These are phyloP conservation scores for Sarcodon sp. DNA, from an alignment of 768 basidiomycete species.

Conservation along the genomic window DNA sequence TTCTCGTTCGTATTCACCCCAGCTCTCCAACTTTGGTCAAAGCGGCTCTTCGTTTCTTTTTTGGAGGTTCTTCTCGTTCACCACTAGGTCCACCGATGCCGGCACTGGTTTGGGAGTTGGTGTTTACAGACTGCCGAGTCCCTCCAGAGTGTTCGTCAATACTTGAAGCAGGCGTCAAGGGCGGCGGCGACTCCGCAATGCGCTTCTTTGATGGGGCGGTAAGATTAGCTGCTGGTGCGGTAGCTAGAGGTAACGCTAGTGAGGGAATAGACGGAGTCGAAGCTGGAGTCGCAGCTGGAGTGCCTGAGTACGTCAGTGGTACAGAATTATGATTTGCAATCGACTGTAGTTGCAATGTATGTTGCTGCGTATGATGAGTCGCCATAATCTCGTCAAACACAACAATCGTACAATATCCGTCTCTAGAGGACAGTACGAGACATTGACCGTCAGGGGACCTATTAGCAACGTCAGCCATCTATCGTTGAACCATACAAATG, in stretches of 20 bases:
- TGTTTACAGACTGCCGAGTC: background rate
- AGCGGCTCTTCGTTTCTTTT: conserved; percentile 78
- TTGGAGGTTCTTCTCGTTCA: conserved; percentile 44
- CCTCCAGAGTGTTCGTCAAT: conserved; percentile 12
- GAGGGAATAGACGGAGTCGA: conserved; percentile 15
- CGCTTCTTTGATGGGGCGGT: conserved; percentile 21
- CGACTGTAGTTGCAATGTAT: conserved; percentile 79
- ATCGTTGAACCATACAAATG: conserved; percentile 6
- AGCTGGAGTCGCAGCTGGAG: conserved; percentile 10
- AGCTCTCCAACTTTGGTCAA: conserved; percentile 59
- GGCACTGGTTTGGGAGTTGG: background rate
- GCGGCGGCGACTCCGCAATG: conserved; percentile 15
- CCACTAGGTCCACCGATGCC: background rate
- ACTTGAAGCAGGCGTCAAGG: conserved; percentile 18
- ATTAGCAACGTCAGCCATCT: conserved; percentile 1
- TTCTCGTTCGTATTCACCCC: conserved; percentile 3
- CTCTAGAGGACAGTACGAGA: conserved; percentile 81
- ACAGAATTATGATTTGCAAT: conserved; percentile 77
- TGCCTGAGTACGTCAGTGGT: conserved; percentile 10
- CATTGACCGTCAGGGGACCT: conserved; percentile 97
- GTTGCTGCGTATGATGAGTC: conserved; percentile 82
- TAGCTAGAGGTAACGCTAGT: conserved; percentile 8
- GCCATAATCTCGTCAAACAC: conserved; percentile 92
- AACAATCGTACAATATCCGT: conserved; percentile 94
- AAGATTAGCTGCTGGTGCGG: conserved; percentile 14